phyloP scores from a whole-genome alignment of 768 basidiomycete species.

The Hygrocybe punicea region DNA sequence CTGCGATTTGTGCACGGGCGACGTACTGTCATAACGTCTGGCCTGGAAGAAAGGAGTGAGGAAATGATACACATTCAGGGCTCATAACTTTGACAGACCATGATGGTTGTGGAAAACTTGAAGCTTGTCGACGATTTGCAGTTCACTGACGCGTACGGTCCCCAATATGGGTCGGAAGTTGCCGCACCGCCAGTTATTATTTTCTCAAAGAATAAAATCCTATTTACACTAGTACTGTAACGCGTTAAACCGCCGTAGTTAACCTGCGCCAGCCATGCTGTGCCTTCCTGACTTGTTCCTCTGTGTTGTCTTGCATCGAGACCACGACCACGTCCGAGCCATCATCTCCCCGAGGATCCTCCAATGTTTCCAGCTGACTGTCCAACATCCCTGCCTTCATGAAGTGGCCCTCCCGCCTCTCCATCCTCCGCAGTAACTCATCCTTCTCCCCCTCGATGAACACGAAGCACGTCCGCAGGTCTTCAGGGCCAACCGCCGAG shows the following conservation, averaged over 20 bases:
- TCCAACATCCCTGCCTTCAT: conserved; percentile 83
- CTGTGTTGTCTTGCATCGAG: conserved; percentile 48
- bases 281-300: conserved; percentile 52
- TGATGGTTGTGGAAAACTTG: conserved; percentile 26
- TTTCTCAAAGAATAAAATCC: too few species aligned
- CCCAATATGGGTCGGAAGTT: conserved; percentile 12
- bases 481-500: conserved; percentile 1
- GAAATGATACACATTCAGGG: not conserved
- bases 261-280: conserved; percentile 38
- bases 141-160: conserved; percentile 47
- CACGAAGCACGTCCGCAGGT: conserved; percentile 70
- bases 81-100: conserved; percentile 40
- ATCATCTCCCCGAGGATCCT: conserved; percentile 64
- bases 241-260: too few species aligned
- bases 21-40: conserved; percentile 92
- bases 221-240: too few species aligned
- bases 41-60: conserved; percentile 47
- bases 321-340: conserved; percentile 56
- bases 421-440: conserved; percentile 61
- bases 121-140: too few species aligned
- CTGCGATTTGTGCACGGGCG: conserved; percentile 9
- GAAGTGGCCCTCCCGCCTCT: conserved; percentile 65
- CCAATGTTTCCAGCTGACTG: conserved; percentile 69
- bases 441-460: conserved; percentile 64
- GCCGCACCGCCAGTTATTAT: too few species aligned